Evolutionary conservation across 225 moss, liverwort and hornwort species (phyloP), one percentile per base, ranked within the genome.

Genomic region (Polytrichum commune): DNA sequence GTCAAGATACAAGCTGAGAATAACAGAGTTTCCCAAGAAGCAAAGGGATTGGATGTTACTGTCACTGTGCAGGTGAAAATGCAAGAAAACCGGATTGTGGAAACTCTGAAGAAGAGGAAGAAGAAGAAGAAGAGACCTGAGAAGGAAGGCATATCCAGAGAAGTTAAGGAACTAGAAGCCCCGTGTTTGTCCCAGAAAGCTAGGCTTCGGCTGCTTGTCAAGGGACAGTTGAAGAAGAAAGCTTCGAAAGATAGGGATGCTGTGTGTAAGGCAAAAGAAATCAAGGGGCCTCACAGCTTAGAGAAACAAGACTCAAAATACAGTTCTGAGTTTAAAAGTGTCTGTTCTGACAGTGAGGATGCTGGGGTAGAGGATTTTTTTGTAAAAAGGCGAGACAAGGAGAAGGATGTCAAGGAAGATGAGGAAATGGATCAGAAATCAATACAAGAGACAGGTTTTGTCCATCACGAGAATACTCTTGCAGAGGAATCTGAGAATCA

Each of bases 131-230:
- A 33, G 64, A 57, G 71, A 75, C 53, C 27, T 74, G 46, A 55
- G 24, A 53, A 28, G 27, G 46, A 63, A 28, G 72, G 54, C 69
- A 28, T 62, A 9, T 26, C 8, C 26, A 68, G 56, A 72, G 63
- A 53, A 8, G 46, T 65, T 2, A 71, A 72, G 32, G 65, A 76
- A 29, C 19, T 38, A 53, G 64, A 32, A 63, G 62, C 18, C 18
- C 66, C 61, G 67, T 28, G 63, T 5, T 29, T 74, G 57, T 74
- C 83, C 60, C 79, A 80, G 72, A 74, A 73, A 71, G 77, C 76
- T 65, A 77, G 74, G 53, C 84, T 84, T 65, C 71, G 77, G 60
- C 68, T 55, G 46, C 84, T 84, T 74, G 68, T 84, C 8, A 66
- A 76, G 67, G 63, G 77, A 77, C 74, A 74, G 53, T 70, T 64